phyloP scores from a whole-genome alignment of 768 basidiomycete genomes.

The Rhodotorula kratochvilovae region DNA sequence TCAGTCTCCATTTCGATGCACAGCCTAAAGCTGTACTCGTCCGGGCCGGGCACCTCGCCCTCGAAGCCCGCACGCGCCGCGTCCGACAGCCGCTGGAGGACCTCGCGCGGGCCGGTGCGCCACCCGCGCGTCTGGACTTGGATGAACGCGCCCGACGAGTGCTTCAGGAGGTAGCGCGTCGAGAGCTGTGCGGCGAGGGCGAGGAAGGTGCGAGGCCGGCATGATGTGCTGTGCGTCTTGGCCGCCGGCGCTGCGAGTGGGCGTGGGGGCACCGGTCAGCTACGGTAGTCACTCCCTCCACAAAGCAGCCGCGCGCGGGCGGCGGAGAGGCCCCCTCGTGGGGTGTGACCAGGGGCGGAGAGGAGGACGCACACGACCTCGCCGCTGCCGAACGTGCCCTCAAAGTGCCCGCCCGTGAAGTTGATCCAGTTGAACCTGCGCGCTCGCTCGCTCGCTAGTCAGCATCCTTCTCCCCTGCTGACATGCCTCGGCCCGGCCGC shows the following conservation, averaged over 20 bases:
- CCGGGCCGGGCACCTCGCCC: constrained; percentile 10
- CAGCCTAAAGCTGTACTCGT: constrained; percentile 35
- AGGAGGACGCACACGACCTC: constrained; percentile 25
- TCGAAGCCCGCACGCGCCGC: constrained; percentile 18
- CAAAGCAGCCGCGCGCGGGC: too few species aligned
- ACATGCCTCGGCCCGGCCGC: too few species aligned
- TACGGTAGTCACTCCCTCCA: too few species aligned
- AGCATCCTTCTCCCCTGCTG: neutral
- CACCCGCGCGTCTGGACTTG: constrained; percentile 34
- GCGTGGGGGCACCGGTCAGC: neutral
- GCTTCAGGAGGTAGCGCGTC: constrained; percentile 32
- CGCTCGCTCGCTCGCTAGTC: neutral
- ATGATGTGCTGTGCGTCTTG: constrained; percentile 33
- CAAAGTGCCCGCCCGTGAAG: constrained; percentile 31
- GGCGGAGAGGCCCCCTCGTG: too few species aligned
- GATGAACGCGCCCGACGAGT: constrained; percentile 20
- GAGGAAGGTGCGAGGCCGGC: constrained; percentile 8
- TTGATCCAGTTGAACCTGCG: constrained; percentile 29
- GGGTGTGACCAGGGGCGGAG: too few species aligned
- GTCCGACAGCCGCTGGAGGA: constrained; percentile 15
- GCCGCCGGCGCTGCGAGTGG: constrained; percentile 4
- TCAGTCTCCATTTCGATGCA: constrained; percentile 37
- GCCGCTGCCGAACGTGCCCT: constrained; percentile 8
- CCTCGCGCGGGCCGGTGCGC: constrained; percentile 27
- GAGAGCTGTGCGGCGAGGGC: constrained; percentile 22